Conservation (phyloP, 768 basidiomycete species). For the Galerina marginata region DNA sequence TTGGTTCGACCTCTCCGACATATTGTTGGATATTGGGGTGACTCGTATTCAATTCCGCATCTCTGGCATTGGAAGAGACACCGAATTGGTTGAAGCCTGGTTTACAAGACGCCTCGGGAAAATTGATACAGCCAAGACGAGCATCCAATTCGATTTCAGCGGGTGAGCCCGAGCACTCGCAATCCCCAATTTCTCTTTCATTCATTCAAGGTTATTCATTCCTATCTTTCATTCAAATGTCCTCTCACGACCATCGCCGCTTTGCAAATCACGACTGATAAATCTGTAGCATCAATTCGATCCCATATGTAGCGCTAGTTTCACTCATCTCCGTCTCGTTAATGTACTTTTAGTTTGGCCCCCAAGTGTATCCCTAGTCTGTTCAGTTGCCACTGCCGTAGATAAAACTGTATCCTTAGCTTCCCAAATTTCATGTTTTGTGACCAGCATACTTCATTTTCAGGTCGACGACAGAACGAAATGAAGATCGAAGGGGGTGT, state of each 20-base stretch:
- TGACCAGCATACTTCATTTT: not conserved
- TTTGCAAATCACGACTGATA: not conserved
- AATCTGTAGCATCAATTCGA: not conserved
- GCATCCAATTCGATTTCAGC: conserved; percentile 15
- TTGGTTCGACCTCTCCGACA: conserved; percentile 31
- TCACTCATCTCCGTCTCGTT: not conserved
- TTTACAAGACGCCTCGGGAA: conserved; percentile 27
- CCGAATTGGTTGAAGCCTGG: conserved; percentile 31
- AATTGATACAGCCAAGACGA: conserved; percentile 3
- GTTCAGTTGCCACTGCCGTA: not conserved
- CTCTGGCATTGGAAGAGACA: conserved; percentile 36
- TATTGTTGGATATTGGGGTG: conserved; percentile 25
- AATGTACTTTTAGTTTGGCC: conserved; percentile 7
- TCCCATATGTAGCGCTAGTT: conserved; percentile 7
- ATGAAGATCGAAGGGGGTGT: no score
- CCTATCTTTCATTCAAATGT: not conserved
- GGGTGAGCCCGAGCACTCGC: not conserved
- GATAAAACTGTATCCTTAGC: conserved; percentile 1
- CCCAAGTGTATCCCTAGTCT: conserved; percentile 4
- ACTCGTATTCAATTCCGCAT: conserved; percentile 30
- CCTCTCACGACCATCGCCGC: not conserved
- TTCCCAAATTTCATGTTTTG: not conserved
- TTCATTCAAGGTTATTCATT: not conserved
- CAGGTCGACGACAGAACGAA: no score
- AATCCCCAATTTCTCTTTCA: not conserved